Base-by-base conservation (phyloP, 2,329 filamentous ascomycete genomes). In the Huntiella omanensis region DNA sequence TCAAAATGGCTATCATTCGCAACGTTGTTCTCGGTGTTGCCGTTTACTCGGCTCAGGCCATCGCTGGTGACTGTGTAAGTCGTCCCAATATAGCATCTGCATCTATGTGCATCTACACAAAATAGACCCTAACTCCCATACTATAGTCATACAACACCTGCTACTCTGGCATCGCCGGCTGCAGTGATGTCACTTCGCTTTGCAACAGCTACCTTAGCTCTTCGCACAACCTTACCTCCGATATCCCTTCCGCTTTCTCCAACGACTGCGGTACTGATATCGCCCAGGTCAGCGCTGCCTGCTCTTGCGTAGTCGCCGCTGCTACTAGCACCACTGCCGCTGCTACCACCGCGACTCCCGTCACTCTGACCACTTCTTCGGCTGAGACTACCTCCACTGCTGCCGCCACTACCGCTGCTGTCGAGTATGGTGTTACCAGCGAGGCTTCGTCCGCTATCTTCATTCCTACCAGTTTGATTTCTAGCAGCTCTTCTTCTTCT, bases 261-360 rank as follows among this genome's bases (percentile, higher is more conserved):
- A 19, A 50, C 53, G 28, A 50, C 53, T 62, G 45, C 49, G 64
- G 64, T 60, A 61, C 63, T 55, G 59, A 65, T 55, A 54, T 67
- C 62, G 58, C 54, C 53, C 71, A 74, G 59, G 70, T 79, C 49
- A 57, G 59, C 64, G 74, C 73, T 58, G 75, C 77, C 61, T 69
- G 82, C 62, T 76, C 83, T 67, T 81, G 80, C 61, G 75, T 96
- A 52, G 43, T 41, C 19, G 15, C 46, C 6, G 13, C 40, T 5
- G 46, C 34, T 3, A 42, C 44, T 17, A 12, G 34, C 6, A 34
- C 28, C 5, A 15, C 40, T n/a, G 33, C 40, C 5, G 19, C 40
- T 16, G 43, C 46, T n/a, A 11, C 35, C 11, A 11, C 40, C 40
- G 35, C 17, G 8, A 17, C 46, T 8, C 46, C 16, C 6, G 33